phyloP scores from a whole-genome alignment of 352 stramenopile species.

The Globisporangium cystogenes region DNA sequence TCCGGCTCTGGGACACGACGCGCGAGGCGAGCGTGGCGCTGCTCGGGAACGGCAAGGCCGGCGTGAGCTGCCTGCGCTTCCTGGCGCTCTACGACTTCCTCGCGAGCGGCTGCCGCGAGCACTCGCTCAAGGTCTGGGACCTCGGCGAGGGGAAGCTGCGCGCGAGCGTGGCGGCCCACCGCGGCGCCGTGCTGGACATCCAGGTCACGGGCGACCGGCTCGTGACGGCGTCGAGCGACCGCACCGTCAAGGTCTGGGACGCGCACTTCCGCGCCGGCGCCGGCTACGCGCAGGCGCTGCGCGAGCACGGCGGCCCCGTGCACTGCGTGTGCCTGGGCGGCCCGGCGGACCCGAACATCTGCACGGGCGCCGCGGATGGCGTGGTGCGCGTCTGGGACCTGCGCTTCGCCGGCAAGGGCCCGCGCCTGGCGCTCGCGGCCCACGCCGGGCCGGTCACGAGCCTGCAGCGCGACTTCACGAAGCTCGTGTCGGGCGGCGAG shows the following conservation, averaged over 20 bases:
- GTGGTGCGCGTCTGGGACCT: constrained; percentile 81
- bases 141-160: constrained; percentile 45
- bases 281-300: constrained; percentile 47
- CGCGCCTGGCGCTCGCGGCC: constrained; percentile 46
- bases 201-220: constrained; percentile 68
- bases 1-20: constrained; percentile 71
- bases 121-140: constrained; percentile 72
- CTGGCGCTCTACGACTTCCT: constrained; percentile 55
- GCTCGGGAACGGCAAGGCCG: constrained; percentile 31
- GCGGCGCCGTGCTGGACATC: constrained; percentile 47
- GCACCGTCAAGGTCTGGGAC: constrained; percentile 78
- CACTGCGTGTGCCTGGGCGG: constrained; percentile 67
- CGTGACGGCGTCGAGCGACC: constrained; percentile 71
- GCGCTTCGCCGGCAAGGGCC: constrained; percentile 62
- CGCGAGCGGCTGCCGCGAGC: constrained; percentile 45
- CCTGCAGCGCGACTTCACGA: constrained; percentile 77
- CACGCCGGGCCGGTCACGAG: constrained; percentile 51
- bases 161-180: constrained; percentile 47
- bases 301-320: constrained; percentile 60
- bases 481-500: constrained; percentile 70
- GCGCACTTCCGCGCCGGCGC: constrained; percentile 46
- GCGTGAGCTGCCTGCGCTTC: constrained; percentile 57
- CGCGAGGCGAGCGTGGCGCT: constrained; percentile 52
- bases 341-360: constrained; percentile 72
- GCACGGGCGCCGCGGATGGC: constrained; percentile 64